Evolutionary conservation across 176 grass and related monocot genomes (phyloP).

Genomic region (Tuctoria greenei): DNA sequence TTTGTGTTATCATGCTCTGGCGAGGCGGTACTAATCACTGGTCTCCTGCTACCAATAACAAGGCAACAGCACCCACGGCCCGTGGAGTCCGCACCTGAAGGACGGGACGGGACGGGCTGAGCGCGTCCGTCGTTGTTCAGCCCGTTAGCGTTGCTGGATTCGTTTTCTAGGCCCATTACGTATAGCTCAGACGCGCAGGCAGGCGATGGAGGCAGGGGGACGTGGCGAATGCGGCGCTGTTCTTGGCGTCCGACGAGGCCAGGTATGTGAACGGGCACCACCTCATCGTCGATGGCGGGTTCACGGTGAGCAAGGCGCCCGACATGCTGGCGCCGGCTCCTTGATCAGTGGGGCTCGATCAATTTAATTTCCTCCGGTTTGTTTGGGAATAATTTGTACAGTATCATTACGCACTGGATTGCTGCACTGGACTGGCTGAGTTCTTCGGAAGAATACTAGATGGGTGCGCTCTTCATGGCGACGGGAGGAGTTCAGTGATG

Average conservation of each 20-base stretch:
- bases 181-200: not conserved
- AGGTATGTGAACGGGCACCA: constrained; percentile 65
- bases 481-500: too few relatives aligned
- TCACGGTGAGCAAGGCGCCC: constrained; percentile 30
- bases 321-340: not conserved
- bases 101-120: not conserved
- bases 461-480: too few relatives aligned
- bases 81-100: not conserved
- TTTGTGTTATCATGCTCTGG: accelerated
- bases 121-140: not conserved
- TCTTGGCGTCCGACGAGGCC: constrained; percentile 57
- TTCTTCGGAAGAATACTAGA: too few relatives aligned
- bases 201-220: constrained; percentile 38
- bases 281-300: constrained; percentile 63
- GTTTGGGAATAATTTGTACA: not conserved
- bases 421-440: too few relatives aligned
- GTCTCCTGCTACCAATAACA: too few relatives aligned
- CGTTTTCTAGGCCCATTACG: not conserved
- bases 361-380: not conserved
- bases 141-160: not conserved
- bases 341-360: not conserved
- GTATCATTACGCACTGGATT: too few relatives aligned
- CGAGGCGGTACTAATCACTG: not conserved
- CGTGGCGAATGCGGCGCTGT: constrained; percentile 52
- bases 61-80: too few relatives aligned